Conservation (phyloP, 257 asterid species). For the Rehmannia glutinosa region DNA sequence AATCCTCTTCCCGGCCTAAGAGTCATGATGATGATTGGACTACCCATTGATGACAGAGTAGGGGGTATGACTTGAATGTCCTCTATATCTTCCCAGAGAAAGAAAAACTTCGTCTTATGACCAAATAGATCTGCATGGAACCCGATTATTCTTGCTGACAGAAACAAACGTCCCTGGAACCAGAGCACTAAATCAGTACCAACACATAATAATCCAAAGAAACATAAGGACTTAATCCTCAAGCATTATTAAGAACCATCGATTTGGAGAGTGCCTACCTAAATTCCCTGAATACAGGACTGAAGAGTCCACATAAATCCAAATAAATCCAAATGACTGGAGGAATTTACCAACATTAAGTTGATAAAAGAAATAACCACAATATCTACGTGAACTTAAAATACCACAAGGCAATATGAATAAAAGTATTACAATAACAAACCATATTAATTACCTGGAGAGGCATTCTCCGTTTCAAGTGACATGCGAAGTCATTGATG, state of each 20-base stretch:
- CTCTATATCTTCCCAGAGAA: conserved; percentile 98
- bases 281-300: not conserved
- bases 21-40: conserved; percentile 78
- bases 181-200: conserved; percentile 17
- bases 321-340: not conserved
- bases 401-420: not conserved
- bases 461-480: conserved; percentile 94
- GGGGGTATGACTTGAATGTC: conserved; percentile 85
- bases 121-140: conserved; percentile 96
- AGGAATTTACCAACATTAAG: not conserved
- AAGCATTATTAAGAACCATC: conserved; percentile 7
- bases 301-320: not conserved
- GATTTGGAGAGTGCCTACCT: not conserved
- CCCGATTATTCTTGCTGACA: conserved; percentile 98
- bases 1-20: conserved; percentile 84
- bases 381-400: not conserved
- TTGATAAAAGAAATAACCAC: not conserved
- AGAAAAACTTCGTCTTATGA: conserved; percentile 89
- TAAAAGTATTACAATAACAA: not conserved
- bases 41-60: conserved; percentile 95
- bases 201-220: conserved; percentile 11
- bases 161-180: conserved; percentile 89
- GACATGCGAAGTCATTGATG: conserved; percentile 92
- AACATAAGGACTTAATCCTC: conserved; percentile 12
- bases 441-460: conserved; percentile 61